Percentiles rank a stretch among this genome's conserved stretches.
phyloP scores from a whole-genome alignment of 352 stramenopile species.

The Globisporangium paddicum region DNA sequence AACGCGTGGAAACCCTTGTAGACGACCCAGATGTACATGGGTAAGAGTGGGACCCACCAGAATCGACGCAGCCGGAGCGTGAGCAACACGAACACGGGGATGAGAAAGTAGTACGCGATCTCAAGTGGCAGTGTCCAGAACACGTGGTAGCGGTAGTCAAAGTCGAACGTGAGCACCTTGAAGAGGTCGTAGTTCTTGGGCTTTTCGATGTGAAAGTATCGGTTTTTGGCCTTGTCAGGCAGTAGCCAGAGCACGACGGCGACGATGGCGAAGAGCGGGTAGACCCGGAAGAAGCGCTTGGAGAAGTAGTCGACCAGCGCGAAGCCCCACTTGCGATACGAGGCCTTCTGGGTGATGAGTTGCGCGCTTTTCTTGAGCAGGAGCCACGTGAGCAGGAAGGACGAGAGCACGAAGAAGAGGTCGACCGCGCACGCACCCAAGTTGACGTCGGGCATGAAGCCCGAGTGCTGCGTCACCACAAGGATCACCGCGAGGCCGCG shows the following conservation, averaged over 20 bases:
- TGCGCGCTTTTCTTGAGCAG: constrained; percentile 12
- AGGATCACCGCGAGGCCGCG: not conserved
- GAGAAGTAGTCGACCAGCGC: constrained; percentile 33
- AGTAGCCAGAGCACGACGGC: constrained; percentile 28
- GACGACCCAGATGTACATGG: constrained; percentile 18
- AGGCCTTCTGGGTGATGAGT: constrained; percentile 11
- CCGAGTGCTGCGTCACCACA: not conserved
- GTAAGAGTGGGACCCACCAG: constrained; percentile 20
- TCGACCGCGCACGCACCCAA: not conserved
- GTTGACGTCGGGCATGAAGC: not conserved
- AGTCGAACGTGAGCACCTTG: constrained; percentile 27
- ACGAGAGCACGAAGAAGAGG: not conserved
- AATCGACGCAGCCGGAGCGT: not conserved
- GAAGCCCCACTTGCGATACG: constrained; percentile 10
- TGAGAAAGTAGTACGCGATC: constrained; percentile 38
- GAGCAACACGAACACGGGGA: constrained; percentile 24
- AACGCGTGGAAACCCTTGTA: constrained; percentile 17
- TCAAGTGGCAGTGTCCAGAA: constrained; percentile 51
- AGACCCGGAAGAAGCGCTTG: constrained; percentile 52
- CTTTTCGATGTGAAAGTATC: constrained; percentile 22
- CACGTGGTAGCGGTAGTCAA: constrained; percentile 30
- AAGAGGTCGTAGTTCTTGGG: constrained; percentile 21
- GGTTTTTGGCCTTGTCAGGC: constrained; percentile 21
- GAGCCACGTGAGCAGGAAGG: not conserved
- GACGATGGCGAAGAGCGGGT: constrained; percentile 38